Evolutionary conservation across 371 early-diverging fungal species (phyloP), one percentile per base, ranked within the genome.

Genomic region (Actinomucor elegans): DNA sequence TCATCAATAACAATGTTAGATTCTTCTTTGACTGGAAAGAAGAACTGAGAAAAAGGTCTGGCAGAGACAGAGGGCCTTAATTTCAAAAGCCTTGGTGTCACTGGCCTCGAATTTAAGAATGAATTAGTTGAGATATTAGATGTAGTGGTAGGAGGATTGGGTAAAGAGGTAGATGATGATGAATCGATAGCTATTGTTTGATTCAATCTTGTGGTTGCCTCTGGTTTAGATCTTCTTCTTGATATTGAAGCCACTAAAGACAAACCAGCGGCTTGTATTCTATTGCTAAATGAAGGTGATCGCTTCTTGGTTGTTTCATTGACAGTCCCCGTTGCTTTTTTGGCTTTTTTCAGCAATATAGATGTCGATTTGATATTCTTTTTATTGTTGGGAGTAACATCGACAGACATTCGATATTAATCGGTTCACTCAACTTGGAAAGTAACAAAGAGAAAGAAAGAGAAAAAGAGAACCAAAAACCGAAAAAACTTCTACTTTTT

Each of bases 41-140:
- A 56, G 44, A 61, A 61, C 28, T 61, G 62, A 9, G 62, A 61
- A 9, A 61, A 28, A 7, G 62, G 62, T 36, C 61, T 50, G 4
- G 51, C 38, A 18, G 52, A 52, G 7, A 51, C 17, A 2, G 52
- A 46, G 17, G 52, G 40, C 21, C 27, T 44, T 26, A 41, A 14
- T 31, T 38, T 50, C 23, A 47, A 24, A 5, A 36, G 36, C 12
- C 33, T 15, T 10, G 55, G 55, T 40, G n/a, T n/a, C n/a, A n/a
- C n/a, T n/a, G n/a, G n/a, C n/a, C n/a, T n/a, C n/a, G n/a, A n/a
- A n/a, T n/a, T n/a, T n/a, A n/a, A n/a, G n/a, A n/a, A n/a, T n/a
- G n/a, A n/a, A n/a, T n/a, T n/a, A 29, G 36, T 38, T 28, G 32
- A 20, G 32, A 20, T 28, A 31, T 26, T 28, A 10, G 37, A 21